Conservation (phyloP, 169 alveolate species). For the Cryptosporidium xiaoi region DNA sequence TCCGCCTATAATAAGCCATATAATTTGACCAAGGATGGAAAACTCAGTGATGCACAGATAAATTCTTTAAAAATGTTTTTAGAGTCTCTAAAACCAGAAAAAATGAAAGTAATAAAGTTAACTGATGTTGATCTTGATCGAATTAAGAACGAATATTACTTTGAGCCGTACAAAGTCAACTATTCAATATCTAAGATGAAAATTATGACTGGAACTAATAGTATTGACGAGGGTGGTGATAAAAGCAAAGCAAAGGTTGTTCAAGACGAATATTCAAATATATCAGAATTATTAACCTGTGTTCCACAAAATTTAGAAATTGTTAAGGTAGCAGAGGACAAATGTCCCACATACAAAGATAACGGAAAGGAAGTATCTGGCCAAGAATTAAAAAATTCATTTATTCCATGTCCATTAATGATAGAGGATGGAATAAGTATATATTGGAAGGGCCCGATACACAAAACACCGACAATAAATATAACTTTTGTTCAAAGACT, state of each 20-base stretch:
- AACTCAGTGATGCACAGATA: background rate
- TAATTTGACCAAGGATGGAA: background rate
- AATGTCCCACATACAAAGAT: conserved; percentile 41
- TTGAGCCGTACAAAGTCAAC: conserved; percentile 51
- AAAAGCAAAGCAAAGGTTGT: background rate
- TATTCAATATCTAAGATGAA: conserved; percentile 18
- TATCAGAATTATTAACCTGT: conserved; percentile 40
- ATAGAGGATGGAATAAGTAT: conserved; percentile 39
- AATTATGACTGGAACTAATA: background rate
- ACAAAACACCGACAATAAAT: conserved; percentile 32
- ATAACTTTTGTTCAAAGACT: conserved; percentile 54
- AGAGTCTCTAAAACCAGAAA: conserved; percentile 8
- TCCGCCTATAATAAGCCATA: conserved; percentile 48
- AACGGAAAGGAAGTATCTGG: conserved; percentile 11
- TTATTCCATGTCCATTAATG: conserved; percentile 27
- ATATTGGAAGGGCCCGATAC: conserved; percentile 71
- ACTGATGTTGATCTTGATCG: conserved; percentile 4
- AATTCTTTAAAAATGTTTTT: background rate
- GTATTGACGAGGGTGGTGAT: no score
- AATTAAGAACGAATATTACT: background rate
- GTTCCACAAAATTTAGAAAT: conserved; percentile 51
- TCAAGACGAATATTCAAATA: background rate
- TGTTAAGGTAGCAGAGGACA: background rate
- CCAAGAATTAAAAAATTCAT: background rate
- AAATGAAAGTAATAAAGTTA: conserved; percentile 28